Percentiles rank a stretch among this genome's conserved stretches.
Conservation (phyloP, 2,329 filamentous ascomycete species). For the Ascosphaera apis region DNA sequence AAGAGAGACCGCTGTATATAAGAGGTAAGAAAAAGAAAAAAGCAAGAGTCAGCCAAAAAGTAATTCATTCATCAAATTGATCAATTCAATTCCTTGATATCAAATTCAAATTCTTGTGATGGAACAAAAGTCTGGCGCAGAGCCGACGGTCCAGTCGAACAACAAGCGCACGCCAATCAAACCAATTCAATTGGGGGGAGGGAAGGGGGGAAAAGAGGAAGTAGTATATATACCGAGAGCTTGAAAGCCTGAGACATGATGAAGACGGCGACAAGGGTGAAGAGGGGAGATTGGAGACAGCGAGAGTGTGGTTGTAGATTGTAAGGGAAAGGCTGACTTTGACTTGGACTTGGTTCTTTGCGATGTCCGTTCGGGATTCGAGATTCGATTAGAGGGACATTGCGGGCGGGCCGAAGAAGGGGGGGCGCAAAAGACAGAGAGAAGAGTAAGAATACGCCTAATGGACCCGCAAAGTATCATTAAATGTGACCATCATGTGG, state of each 20-base stretch:
- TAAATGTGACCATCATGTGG: no score
- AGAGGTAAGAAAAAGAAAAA: no score
- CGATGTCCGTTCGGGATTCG: not conserved
- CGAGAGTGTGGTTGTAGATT: constrained; percentile 1
- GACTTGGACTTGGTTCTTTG: not conserved
- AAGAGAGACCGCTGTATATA: constrained; percentile 35
- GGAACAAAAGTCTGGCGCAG: no score
- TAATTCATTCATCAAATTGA: no score
- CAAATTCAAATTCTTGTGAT: no score
- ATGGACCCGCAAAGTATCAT: not conserved
- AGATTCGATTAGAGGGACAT: not conserved
- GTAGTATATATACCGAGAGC: constrained; percentile 5
- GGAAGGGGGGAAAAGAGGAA: constrained; percentile 7
- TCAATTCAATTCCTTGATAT: no score
- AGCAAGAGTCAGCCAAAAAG: no score
- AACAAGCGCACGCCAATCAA: no score
- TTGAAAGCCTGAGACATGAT: constrained; percentile 7
- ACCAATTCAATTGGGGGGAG: no score
- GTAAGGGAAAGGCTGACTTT: constrained; percentile 1
- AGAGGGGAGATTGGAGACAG: constrained; percentile 1
- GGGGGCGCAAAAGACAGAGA: not conserved
- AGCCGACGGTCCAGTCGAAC: no score
- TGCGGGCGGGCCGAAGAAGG: not conserved
- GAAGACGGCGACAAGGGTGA: constrained; percentile 3
- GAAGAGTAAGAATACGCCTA: not conserved